Evolutionary conservation across 2,329 filamentous ascomycete genomes (phyloP).

Genomic region (Paraconiothyrium brasiliense): DNA sequence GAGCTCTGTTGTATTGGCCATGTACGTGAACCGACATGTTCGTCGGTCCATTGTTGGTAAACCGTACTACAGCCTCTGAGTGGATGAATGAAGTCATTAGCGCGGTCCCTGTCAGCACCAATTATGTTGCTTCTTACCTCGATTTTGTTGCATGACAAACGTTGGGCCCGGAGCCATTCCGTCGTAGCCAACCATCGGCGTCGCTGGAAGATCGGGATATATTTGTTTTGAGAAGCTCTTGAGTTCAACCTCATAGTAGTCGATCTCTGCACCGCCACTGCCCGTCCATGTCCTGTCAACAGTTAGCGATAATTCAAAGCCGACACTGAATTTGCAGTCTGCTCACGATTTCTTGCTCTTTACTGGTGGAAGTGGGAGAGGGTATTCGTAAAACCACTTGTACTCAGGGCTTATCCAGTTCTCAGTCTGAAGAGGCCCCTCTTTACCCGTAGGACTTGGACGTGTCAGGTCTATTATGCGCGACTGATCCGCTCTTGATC

Average conservation of each 20-base stretch:
- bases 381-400: constrained; percentile 50
- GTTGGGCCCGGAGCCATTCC: constrained; percentile 65
- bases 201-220: constrained; percentile 54
- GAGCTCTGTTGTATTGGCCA: constrained; percentile 42
- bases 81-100: neutral
- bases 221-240: constrained; percentile 53
- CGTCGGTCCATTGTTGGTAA: constrained; percentile 63
- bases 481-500: neutral
- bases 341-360: constrained; percentile 55
- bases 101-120: neutral
- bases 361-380: constrained; percentile 58
- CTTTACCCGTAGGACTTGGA: neutral
- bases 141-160: constrained; percentile 59
- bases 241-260: constrained; percentile 60
- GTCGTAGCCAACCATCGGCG: constrained; percentile 62
- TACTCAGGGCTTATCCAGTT: constrained; percentile 50
- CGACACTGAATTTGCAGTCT: no score
- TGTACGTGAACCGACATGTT: constrained; percentile 16
- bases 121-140: constrained; percentile 31
- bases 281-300: constrained; percentile 46
- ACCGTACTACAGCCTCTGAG: constrained; percentile 62
- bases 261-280: constrained; percentile 48
- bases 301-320: constrained; percentile 26
- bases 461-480: neutral
- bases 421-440: neutral